phyloP scores from a whole-genome alignment of 768 basidiomycete species.

The Trametes sanguinea region DNA sequence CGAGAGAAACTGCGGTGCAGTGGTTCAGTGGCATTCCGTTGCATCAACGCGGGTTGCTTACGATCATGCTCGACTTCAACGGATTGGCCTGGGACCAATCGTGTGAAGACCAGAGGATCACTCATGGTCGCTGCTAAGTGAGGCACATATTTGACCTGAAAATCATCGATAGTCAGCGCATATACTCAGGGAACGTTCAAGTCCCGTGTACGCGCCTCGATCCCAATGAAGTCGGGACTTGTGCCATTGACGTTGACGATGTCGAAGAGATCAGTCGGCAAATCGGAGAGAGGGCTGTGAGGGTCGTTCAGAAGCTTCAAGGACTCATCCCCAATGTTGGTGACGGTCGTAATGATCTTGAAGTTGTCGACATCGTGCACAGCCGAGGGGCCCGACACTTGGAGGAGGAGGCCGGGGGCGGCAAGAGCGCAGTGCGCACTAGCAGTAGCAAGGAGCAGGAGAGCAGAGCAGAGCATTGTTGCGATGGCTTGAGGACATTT shows the following conservation, averaged over 20 bases:
- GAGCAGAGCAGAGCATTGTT: conserved; percentile 28
- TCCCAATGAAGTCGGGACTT: conserved; percentile 41
- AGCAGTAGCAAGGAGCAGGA: conserved; percentile 28
- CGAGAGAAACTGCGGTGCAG: conserved; percentile 39
- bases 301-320: conserved; percentile 47
- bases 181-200: neutral
- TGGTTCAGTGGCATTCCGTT: too few species aligned
- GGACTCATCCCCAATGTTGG: conserved; percentile 45
- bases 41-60: conserved; percentile 25
- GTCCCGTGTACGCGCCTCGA: conserved; percentile 30
- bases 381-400: conserved; percentile 36
- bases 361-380: conserved; percentile 38
- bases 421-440: conserved; percentile 36
- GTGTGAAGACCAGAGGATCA: conserved; percentile 34
- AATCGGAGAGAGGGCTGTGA: conserved; percentile 37
- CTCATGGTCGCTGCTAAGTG: conserved; percentile 31
- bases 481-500: too few species aligned
- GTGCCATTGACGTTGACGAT: conserved; percentile 36
- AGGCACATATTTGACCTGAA: conserved; percentile 39
- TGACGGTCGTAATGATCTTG: conserved; percentile 40
- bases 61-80: conserved; percentile 35
- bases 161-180: neutral
- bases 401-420: conserved; percentile 33
- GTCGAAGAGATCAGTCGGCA: conserved; percentile 44
- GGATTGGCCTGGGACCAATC: conserved; percentile 39